Base-by-base conservation (phyloP, 208 protist genomes). In the Trypanosoma caninum region DNA sequence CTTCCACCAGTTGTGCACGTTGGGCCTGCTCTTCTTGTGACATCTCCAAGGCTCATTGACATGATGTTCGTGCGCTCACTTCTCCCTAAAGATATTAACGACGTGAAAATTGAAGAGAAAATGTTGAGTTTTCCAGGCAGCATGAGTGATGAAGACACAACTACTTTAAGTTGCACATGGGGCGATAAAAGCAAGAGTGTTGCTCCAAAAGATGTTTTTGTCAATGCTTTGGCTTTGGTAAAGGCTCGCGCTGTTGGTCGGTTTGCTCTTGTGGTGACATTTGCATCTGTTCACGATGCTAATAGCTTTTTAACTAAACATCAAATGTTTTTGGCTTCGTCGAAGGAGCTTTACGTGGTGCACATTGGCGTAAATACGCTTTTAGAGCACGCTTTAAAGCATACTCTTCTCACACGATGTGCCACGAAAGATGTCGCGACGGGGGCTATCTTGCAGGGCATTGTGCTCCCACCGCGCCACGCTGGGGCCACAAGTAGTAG, bases 371-470 rank as follows among this genome's bases (percentile, higher is more conserved):
- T 65, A 2, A 33, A 63, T n/a, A 52, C 33, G 3, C 63, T 40
- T 3, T 52, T 76, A 31, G 42, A 44, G 27, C 31, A 37, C 38
- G 69, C 75, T 10, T 50, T 78, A 27, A 60, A 72, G 41, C 51
- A 72, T 7, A 37, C 51, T 34, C 48, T 82, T 2, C 45, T 82
- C 8, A 59, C 66, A 33, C 62, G 65, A 34, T 57, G 50, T 13
- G 35, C 37, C 0, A n/a, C 58, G 31, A 65, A 51, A 18, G 63
- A 59, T 18, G 59, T 87, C 3, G 22, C 48, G 3, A 60, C 74
- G 25, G 86, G 80, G 31, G 58, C 50, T 22, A 44, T 83, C 13
- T 55, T 93, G 42, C 79, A 78, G 28, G 86, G 82, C 28, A 80
- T 80, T 47, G 80, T 93, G n/a, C 72, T 93, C 22, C 64, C 60